Evolutionary conservation across 2,329 filamentous ascomycete species (phyloP).

Genomic region (Diaporthe sp.): DNA sequence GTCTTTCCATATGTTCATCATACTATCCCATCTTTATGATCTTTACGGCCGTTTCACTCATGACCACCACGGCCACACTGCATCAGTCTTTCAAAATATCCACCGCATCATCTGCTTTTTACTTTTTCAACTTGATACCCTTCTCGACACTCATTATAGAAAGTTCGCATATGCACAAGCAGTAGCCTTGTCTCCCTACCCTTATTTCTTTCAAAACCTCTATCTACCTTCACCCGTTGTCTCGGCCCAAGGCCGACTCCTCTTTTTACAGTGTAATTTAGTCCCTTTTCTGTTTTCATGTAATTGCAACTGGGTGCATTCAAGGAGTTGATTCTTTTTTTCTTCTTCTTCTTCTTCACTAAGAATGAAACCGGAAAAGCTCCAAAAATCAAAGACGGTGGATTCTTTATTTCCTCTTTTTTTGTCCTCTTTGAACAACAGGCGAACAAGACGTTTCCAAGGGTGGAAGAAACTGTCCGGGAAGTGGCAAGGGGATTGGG

Average conservation of each 20-base stretch:
- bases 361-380: constrained; percentile 27
- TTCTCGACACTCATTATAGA: constrained; percentile 44
- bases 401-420: neutral
- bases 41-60: constrained; percentile 36
- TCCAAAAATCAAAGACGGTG: constrained; percentile 2
- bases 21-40: constrained; percentile 20
- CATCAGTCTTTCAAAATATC: neutral
- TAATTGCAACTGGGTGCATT: constrained; percentile 14
- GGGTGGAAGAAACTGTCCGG: constrained; percentile 11
- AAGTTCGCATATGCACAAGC: constrained; percentile 27
- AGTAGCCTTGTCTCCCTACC: constrained; percentile 18
- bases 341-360: neutral
- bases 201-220: neutral
- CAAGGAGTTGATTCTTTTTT: neutral
- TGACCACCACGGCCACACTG: neutral
- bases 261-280: constrained; percentile 18
- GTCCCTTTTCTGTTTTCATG: neutral
- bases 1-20: constrained; percentile 4
- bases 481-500: neutral
- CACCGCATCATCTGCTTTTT: constrained; percentile 27
- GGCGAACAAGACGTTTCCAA: neutral
- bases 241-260: neutral
- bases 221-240: neutral
- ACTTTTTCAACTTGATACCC: constrained; percentile 44
- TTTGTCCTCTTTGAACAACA: neutral